These are phyloP conservation scores for Metarhizium humberi DNA, from an alignment of 2,329 filamentous ascomycete genomes.

Conservation along the genomic window DNA sequence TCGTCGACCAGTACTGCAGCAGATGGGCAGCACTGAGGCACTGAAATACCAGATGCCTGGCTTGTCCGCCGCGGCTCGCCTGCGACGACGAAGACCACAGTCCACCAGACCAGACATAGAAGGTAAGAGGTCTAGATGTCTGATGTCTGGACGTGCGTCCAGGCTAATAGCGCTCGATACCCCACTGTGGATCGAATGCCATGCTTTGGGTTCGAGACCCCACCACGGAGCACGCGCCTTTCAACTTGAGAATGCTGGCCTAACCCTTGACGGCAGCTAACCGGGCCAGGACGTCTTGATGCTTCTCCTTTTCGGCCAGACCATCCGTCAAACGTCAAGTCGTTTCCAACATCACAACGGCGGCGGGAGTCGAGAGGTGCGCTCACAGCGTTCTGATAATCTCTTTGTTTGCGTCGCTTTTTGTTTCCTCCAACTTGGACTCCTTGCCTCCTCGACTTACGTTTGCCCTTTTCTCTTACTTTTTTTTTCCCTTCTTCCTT, in stretches of 20 bases:
- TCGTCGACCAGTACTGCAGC: too few species aligned
- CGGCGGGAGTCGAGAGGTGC: neutral
- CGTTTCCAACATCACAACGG: neutral
- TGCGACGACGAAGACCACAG: too few species aligned
- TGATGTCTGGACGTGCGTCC: too few species aligned
- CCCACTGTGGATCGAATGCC: neutral
- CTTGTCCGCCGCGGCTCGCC: too few species aligned
- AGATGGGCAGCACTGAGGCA: too few species aligned
- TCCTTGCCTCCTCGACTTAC: neutral
- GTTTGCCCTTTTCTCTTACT: neutral
- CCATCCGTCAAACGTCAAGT: neutral
- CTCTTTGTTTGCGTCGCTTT: neutral
- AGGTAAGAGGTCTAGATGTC: too few species aligned
- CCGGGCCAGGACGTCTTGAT: neutral
- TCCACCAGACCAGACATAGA: too few species aligned
- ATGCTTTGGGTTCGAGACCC: neutral
- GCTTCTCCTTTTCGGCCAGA: neutral
- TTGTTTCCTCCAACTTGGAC: neutral
- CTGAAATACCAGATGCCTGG: too few species aligned
- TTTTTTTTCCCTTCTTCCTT: neutral
- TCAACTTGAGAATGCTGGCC: neutral
- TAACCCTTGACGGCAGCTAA: neutral
- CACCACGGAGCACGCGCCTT: neutral
- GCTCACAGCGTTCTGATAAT: neutral
- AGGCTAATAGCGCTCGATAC: too few species aligned